Conservation (phyloP, 2,329 filamentous ascomycete genomes). For the Davidsoniella virescens region DNA sequence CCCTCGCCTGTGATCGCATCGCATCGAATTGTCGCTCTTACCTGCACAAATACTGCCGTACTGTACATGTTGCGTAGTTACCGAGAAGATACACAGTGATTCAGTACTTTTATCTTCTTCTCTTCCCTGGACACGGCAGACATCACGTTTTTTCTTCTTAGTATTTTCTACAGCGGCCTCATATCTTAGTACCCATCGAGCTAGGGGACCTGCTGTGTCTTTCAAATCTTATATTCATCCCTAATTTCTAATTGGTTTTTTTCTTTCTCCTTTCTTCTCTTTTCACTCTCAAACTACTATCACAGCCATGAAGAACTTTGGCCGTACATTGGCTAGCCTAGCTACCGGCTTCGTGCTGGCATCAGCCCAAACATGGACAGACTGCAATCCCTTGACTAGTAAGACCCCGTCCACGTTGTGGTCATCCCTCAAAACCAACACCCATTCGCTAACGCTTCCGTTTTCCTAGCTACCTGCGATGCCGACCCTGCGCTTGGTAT, state of each 20-base stretch:
- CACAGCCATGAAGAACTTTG: constrained; percentile 2
- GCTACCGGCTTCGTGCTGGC: constrained; percentile 16
- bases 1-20: neutral
- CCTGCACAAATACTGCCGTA: neutral
- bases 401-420: constrained; percentile 13
- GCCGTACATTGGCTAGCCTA: constrained; percentile 14
- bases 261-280: constrained; percentile 1
- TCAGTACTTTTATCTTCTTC: neutral
- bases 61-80: neutral
- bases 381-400: constrained; percentile 25
- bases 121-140: neutral
- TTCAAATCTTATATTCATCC: neutral
- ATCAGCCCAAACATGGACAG: constrained; percentile 25
- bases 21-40: neutral
- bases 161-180: neutral
- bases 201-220: neutral
- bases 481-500: constrained; percentile 66
- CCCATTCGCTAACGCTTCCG: neutral
- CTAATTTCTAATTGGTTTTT: neutral
- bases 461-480: constrained; percentile 41
- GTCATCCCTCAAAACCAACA: neutral
- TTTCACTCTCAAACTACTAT: neutral
- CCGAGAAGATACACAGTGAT: neutral
- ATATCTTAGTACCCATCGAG: no score
- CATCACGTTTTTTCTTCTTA: neutral